These are phyloP conservation scores for Teunomyces aglyptinius DNA, from an alignment of 805 yeast species.

Conservation along the genomic window DNA sequence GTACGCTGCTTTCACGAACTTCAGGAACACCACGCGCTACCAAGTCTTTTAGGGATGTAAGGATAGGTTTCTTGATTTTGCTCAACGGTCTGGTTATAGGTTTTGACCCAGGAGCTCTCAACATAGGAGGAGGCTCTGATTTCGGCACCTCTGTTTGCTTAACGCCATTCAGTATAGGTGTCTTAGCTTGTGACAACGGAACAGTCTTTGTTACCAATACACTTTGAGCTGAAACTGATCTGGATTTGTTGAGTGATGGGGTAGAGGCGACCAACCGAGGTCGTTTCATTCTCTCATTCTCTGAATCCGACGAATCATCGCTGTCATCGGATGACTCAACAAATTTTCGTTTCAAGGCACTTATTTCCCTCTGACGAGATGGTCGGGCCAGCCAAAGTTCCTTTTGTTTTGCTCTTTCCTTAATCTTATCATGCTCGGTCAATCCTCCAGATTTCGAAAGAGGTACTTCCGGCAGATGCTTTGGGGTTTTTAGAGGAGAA, in stretches of 20 bases:
- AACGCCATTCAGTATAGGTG: not conserved
- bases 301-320: constrained; percentile 20
- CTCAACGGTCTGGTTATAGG: not conserved
- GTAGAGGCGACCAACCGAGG: constrained; percentile 18
- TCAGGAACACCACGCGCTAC: constrained; percentile 68
- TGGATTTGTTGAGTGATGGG: constrained; percentile 8
- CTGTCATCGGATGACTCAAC: constrained; percentile 18
- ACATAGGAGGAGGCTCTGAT: not conserved
- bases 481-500: not conserved
- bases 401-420: constrained; percentile 10
- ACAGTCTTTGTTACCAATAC: not conserved
- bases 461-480: not conserved
- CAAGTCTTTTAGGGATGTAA: constrained; percentile 54
- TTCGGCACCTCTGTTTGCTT: not conserved
- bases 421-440: constrained; percentile 10
- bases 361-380: constrained; percentile 2
- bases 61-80: constrained; percentile 33
- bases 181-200: not conserved
- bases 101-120: not conserved
- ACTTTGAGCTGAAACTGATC: constrained; percentile 7
- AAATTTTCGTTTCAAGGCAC: constrained; percentile 9
- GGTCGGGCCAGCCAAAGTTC: constrained; percentile 3
- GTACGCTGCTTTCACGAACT: constrained; percentile 44
- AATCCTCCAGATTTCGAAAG: not conserved
- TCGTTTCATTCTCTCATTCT: constrained; percentile 14